Conservation (phyloP, 1,139 yeast genomes). For the Lodderomyces orthopsilosis region DNA sequence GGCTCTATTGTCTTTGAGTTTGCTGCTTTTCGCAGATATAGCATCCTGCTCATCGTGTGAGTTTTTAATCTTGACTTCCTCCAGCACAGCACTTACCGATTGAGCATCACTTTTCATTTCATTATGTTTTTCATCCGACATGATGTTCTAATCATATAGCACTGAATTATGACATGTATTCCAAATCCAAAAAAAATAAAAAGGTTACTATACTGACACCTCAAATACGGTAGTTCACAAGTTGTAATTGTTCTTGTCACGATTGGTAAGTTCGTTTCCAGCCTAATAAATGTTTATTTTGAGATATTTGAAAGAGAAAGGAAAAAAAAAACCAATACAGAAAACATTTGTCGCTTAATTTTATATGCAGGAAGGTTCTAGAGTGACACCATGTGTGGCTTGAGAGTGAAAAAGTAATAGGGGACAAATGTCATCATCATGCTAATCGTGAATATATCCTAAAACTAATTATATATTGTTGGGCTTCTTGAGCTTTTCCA, state of each 20-base stretch:
- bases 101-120: neutral
- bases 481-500: too few species aligned
- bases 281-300: too few species aligned
- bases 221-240: neutral
- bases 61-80: neutral
- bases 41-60: neutral
- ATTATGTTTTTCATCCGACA: neutral
- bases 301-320: too few species aligned
- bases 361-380: neutral
- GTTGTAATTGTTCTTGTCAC: neutral
- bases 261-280: too few species aligned
- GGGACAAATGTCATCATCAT: neutral
- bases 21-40: neutral
- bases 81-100: neutral
- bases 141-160: neutral
- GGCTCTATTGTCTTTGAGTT: neutral
- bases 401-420: neutral
- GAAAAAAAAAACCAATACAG: neutral
- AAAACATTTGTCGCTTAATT: neutral
- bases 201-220: neutral
- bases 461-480: too few species aligned
- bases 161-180: neutral
- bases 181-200: neutral
- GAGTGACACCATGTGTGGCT: neutral
- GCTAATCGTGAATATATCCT: neutral